A percentile compares a stretch with the other conserved stretches of the same genome.
These are phyloP conservation scores for Ascoidea rubescens DNA, from an alignment of 805 yeast species.

Conservation along the genomic window DNA sequence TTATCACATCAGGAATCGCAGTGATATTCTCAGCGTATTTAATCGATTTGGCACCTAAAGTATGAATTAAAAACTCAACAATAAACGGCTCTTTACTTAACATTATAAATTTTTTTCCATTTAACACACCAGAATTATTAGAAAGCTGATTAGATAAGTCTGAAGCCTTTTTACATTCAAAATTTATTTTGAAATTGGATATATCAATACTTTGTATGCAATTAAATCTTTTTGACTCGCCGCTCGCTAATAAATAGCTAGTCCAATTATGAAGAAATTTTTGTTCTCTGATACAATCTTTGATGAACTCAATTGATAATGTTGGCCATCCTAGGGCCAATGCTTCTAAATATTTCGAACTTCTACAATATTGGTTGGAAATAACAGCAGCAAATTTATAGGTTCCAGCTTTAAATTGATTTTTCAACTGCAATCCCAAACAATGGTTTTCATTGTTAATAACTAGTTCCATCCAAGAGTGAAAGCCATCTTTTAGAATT, in stretches of 20 bases:
- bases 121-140: conserved; percentile 22
- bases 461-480: conserved; percentile 13
- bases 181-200: conserved; percentile 25
- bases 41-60: conserved; percentile 26
- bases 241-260: conserved; percentile 57
- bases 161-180: conserved; percentile 10
- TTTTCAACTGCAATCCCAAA: conserved; percentile 8
- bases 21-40: conserved; percentile 5
- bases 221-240: conserved; percentile 35
- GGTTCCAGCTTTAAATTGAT: conserved; percentile 5
- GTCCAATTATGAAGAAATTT: conserved; percentile 26
- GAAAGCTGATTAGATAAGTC: conserved; percentile 26
- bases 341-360: conserved; percentile 64
- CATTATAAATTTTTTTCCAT: conserved; percentile 12
- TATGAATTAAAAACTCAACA: conserved; percentile 28
- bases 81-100: conserved; percentile 15
- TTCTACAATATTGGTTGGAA: conserved; percentile 43
- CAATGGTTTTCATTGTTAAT: conserved; percentile 2
- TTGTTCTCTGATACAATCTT: conserved; percentile 27
- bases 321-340: conserved; percentile 82
- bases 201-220: conserved; percentile 36
- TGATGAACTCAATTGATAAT: conserved; percentile 41
- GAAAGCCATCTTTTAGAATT: conserved; percentile 22
- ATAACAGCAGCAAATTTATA: conserved; percentile 53
- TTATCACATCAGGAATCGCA: neutral